Conservation (phyloP, 768 basidiomycete species). For the Lactarius akahatsu region DNA sequence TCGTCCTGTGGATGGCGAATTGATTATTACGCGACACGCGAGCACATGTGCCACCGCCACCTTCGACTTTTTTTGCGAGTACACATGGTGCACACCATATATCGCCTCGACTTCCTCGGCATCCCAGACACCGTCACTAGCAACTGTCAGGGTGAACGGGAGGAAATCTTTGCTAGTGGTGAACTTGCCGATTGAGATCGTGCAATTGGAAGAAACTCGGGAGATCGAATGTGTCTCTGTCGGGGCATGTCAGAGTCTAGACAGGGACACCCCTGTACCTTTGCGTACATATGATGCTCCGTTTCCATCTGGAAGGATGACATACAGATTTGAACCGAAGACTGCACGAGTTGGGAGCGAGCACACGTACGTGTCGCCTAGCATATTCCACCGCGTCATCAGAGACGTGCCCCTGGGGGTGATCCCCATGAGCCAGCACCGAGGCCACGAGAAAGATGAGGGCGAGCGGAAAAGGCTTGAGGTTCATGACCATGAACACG, state of each 20-base stretch:
- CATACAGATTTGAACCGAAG: background rate
- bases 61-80: constrained; percentile 79
- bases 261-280: constrained; percentile 6
- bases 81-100: constrained; percentile 93
- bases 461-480: constrained; percentile 20
- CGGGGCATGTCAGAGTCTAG: constrained; percentile 13
- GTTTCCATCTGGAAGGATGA: constrained; percentile 67
- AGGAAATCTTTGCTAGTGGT: constrained; percentile 4
- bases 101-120: constrained; percentile 90
- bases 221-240: constrained; percentile 77
- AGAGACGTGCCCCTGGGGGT: constrained; percentile 17
- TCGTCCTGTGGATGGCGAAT: constrained; percentile 52
- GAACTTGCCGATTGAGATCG: constrained; percentile 76
- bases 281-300: constrained; percentile 77
- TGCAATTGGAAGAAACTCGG: constrained; percentile 94
- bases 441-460: constrained; percentile 14
- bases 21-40: background rate
- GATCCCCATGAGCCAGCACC: constrained; percentile 54
- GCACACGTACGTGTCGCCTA: constrained; percentile 76
- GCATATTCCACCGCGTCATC: constrained; percentile 56
- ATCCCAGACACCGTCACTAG: constrained; percentile 80
- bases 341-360: constrained; percentile 2
- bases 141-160: constrained; percentile 15
- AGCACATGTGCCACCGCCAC: constrained; percentile 35
- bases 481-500: constrained; percentile 14